Percentiles rank a stretch among this genome's conserved stretches.
Evolutionary conservation across 192 early-diverging fungal genomes (phyloP).

Genomic region (Mortierella alpina): DNA sequence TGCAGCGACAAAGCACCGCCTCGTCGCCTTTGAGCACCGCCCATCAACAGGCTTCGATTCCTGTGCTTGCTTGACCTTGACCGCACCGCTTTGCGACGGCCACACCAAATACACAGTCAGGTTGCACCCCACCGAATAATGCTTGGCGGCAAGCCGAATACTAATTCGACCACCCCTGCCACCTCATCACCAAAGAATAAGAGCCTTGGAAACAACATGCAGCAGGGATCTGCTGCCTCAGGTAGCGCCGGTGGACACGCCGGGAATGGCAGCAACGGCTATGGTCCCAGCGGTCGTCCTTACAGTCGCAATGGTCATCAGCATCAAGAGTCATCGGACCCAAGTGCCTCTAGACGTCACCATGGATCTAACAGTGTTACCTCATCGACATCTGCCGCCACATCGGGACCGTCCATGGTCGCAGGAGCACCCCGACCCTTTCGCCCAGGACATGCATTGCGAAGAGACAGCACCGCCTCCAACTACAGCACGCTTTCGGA

Average conservation of each 20-base stretch:
- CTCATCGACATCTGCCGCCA: constrained; percentile 7
- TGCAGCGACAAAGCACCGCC: too few species aligned
- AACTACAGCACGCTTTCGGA: constrained; percentile 51
- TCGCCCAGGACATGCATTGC: constrained; percentile 37
- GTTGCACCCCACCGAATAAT: neutral
- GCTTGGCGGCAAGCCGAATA: constrained; percentile 27
- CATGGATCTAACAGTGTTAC: constrained; percentile 13
- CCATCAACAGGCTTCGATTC: too few species aligned
- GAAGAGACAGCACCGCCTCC: constrained; percentile 59
- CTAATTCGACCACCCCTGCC: neutral
- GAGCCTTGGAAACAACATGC: constrained; percentile 10
- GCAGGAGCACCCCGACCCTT: constrained; percentile 8
- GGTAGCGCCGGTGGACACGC: constrained; percentile 4
- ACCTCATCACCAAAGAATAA: neutral
- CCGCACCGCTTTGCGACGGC: too few species aligned
- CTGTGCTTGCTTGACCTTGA: too few species aligned
- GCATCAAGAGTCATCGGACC: constrained; percentile 15
- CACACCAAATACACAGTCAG: too few species aligned
- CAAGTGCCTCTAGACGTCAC: constrained; percentile 12
- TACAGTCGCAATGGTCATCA: constrained; percentile 37
- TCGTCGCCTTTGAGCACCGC: too few species aligned
- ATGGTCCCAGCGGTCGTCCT: constrained; percentile 12
- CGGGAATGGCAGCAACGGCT: neutral
- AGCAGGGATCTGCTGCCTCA: constrained; percentile 6
- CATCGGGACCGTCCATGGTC: constrained; percentile 9